Evolutionary conservation across 495 filamentous ascomycete species (phyloP), one percentile per base, ranked within the genome.

Genomic region (Pseudoneurospora amorphoporcata): DNA sequence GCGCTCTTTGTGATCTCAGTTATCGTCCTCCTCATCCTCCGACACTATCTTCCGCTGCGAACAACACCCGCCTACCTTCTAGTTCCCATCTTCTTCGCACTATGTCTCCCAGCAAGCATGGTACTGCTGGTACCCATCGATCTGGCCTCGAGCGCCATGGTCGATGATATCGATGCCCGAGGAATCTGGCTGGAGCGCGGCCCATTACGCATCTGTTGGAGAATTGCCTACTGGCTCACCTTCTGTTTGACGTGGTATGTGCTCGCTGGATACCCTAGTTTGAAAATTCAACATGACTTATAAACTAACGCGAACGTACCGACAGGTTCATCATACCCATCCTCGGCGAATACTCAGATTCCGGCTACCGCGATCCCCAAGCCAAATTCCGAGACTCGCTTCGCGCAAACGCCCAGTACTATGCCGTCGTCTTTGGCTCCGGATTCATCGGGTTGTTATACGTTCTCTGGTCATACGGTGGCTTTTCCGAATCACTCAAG

Each of bases 111-210:
- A 14, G 92, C 93, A 70, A 95, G 92, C 80, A 94, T 98, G 75
- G 90, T 98, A n/a, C 85, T 99, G 23, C 86, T 99, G 29, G 94
- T 99, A 0, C 95, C 95, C 5, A 98, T 99, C 76, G 95, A 99
- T 83, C 88, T 99, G 73, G 93, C 95, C 4, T 97, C 94, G 3
- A 94, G 88, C 77, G 89, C 91, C 19, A 87, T 89, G 71, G 86
- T 85, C 45, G 89, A 94, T 74, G 90, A 91, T 72, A 86, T 83
- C 17, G 88, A 86, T 5, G 87, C 89, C 32, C 89, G 88, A 74
- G 88, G 88, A 39, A 86, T 90, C 58, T 88, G 87, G 82, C 82
- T 90, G 32, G 90, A 92, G 8, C 85, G 90, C 72, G 83, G 87
- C 39, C 85, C 92, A 41, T 82, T 97, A 58, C 85, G 93, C 74